A percentile compares a stretch with the other conserved stretches of the same genome.
Conservation (phyloP, 1,284 basidiomycete genomes). For the Wolfiporia cocos region DNA sequence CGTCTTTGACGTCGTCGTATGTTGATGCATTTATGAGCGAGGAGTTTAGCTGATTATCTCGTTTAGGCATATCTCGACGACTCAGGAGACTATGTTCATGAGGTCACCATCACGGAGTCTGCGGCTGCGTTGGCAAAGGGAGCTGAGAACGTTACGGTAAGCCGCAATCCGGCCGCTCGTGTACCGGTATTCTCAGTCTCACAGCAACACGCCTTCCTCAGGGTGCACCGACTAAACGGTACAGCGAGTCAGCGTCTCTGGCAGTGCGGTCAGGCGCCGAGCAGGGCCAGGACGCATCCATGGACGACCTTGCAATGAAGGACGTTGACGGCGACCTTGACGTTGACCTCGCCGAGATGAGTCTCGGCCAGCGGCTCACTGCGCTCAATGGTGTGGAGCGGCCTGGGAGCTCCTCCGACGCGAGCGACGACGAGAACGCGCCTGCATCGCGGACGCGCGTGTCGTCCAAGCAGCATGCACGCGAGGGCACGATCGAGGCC, state of each 20-base stretch:
- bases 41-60: not conserved
- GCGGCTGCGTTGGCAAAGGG: conserved; percentile 35
- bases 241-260: conserved; percentile 56
- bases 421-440: conserved; percentile 40
- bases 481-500: conserved; percentile 33
- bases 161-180: conserved; percentile 3
- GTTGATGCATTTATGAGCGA: conserved; percentile 21
- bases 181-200: not conserved
- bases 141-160: conserved; percentile 11
- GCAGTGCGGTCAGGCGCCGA: conserved; percentile 59
- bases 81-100: conserved; percentile 50
- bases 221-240: conserved; percentile 49
- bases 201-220: conserved; percentile 13
- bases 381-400: conserved; percentile 49
- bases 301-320: conserved; percentile 44
- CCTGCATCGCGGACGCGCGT: conserved; percentile 17
- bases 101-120: conserved; percentile 42
- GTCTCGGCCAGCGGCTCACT: conserved; percentile 82
- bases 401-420: conserved; percentile 28
- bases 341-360: conserved; percentile 83
- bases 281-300: conserved; percentile 50
- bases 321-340: conserved; percentile 69
- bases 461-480: conserved; percentile 25
- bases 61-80: conserved; percentile 50
- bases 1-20: conserved; percentile 62